Percentiles rank a stretch among this genome's conserved stretches.
These are phyloP conservation scores for Deuterostichococcus epilithicus DNA, from an alignment of 139 green algal genomes.

Conservation along the genomic window DNA sequence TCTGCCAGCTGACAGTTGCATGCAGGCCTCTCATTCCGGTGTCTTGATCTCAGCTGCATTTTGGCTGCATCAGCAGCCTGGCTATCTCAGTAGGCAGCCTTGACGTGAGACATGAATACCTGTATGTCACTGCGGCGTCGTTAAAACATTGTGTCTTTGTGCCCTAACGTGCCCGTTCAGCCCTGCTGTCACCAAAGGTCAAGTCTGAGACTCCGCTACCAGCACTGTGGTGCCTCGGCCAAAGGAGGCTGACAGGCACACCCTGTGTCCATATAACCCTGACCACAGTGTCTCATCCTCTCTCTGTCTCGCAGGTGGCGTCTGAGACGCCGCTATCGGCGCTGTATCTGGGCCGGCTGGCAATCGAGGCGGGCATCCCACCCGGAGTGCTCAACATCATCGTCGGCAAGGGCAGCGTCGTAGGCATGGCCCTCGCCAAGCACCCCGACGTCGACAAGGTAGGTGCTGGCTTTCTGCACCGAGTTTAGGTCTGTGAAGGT, in stretches of 20 bases:
- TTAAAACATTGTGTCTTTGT: not conserved
- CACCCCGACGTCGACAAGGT: slow-evolving; percentile 49
- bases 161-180: not conserved
- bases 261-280: not conserved
- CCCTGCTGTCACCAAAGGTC: not conserved
- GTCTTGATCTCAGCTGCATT: not conserved
- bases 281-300: not conserved
- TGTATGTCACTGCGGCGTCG: not conserved
- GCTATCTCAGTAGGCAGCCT: not conserved
- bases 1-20: too few species aligned
- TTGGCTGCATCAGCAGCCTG: not conserved
- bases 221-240: too few species aligned
- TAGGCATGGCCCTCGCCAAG: slow-evolving; percentile 34
- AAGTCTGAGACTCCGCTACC: not conserved
- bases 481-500: too few species aligned
- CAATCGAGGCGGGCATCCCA: slow-evolving; percentile 47
- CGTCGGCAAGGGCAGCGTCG: slow-evolving; percentile 39
- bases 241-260: not conserved
- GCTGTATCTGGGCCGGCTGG: slow-evolving; percentile 41
- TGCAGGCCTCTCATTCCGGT: too few species aligned
- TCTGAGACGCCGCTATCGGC: slow-evolving; percentile 22
- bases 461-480: not conserved
- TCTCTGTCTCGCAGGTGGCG: slow-evolving; percentile 1
- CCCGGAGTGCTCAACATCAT: slow-evolving; percentile 57
- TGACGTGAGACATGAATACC: not conserved